These are phyloP conservation scores for Penicillium pulvis DNA, from an alignment of 495 filamentous ascomycete species.

Conservation along the genomic window DNA sequence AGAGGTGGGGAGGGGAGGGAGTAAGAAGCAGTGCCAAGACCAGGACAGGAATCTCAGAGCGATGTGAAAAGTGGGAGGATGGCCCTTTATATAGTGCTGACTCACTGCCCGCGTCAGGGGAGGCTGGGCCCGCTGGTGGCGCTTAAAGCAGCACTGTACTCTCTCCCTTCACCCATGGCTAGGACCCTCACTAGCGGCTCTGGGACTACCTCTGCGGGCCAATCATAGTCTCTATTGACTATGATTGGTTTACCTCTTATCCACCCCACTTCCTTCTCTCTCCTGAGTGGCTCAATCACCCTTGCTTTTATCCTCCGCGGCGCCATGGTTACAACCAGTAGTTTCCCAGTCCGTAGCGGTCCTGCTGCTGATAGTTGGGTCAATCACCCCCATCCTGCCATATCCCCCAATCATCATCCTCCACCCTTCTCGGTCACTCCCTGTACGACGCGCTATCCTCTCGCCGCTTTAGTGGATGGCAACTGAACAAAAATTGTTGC, in stretches of 20 bases:
- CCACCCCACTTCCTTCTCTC: slow-evolving; percentile 12
- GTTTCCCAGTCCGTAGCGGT: slow-evolving; percentile 34
- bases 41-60: slow-evolving; percentile 41
- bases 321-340: slow-evolving; percentile 37
- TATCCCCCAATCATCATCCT: slow-evolving; percentile 35
- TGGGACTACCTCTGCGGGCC: slow-evolving; percentile 12
- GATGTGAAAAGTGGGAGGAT: slow-evolving; percentile 43
- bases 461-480: slow-evolving; percentile 45
- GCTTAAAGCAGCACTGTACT: slow-evolving; percentile 44
- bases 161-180: slow-evolving; percentile 40
- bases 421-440: slow-evolving; percentile 30
- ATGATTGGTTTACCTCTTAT: slow-evolving; percentile 13
- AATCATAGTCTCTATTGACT: slow-evolving; percentile 18
- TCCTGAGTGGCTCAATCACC: slow-evolving; percentile 33
- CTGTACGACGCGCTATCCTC: slow-evolving; percentile 36
- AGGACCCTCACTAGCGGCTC: slow-evolving; percentile 28
- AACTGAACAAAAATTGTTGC: slow-evolving; percentile 47
- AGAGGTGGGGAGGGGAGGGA: slow-evolving; percentile 26
- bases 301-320: slow-evolving; percentile 35
- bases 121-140: slow-evolving; percentile 45
- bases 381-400: slow-evolving; percentile 17
- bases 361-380: slow-evolving; percentile 34
- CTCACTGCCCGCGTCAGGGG: slow-evolving; percentile 41
- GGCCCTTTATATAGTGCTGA: slow-evolving; percentile 53
- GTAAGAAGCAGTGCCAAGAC: slow-evolving; percentile 50